Percentiles rank a stretch among this genome's conserved stretches.
Evolutionary conservation across 331 rosid species (phyloP).

Genomic region (Malus hybrid): DNA sequence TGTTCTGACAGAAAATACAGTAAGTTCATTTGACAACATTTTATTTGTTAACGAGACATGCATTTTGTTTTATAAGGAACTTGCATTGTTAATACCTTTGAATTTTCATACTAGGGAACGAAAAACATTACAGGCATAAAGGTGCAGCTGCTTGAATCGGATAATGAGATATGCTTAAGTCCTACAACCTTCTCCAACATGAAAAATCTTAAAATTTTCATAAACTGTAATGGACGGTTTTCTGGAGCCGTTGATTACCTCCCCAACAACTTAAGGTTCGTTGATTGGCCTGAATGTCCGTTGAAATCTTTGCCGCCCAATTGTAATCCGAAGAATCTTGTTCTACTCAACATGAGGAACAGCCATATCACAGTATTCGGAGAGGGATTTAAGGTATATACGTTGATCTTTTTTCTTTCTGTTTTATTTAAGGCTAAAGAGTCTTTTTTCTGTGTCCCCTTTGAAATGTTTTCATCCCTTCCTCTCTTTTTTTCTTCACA

Average conservation of each 20-base stretch:
- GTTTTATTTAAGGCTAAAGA: no score
- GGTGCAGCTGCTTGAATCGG: background rate
- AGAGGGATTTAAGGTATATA: no score
- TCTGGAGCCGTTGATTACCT: background rate
- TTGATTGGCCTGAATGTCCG: background rate
- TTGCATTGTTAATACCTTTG: no score
- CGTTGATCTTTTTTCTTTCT: no score
- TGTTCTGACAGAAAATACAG: background rate
- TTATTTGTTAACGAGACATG: background rate
- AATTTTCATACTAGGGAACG: background rate
- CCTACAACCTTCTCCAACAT: background rate
- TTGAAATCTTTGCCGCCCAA: background rate
- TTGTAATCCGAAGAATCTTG: background rate
- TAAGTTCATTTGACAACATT: background rate
- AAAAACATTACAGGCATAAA: background rate
- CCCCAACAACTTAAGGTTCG: background rate
- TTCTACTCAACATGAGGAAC: no score
- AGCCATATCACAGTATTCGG: no score
- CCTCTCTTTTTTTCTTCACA: no score
- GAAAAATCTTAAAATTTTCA: background rate
- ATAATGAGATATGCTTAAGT: background rate
- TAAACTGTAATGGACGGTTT: background rate
- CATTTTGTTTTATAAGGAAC: no score
- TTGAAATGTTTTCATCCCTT: no score
- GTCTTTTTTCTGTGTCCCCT: no score